phyloP scores from a whole-genome alignment of 768 basidiomycete genomes.

The Calocybe indica region DNA sequence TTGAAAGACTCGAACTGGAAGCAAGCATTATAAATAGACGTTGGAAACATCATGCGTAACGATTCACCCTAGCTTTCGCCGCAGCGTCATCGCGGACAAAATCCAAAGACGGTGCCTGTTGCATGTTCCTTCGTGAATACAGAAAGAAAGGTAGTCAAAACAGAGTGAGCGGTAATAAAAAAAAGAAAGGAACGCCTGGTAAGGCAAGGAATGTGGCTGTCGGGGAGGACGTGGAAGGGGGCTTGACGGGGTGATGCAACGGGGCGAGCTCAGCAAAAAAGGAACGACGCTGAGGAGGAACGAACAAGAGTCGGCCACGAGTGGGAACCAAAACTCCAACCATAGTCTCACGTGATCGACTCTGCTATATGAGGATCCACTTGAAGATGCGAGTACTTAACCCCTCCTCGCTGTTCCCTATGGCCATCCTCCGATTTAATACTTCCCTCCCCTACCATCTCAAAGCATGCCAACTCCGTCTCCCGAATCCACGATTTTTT shows the following conservation, averaged over 20 bases:
- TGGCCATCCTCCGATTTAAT: constrained; percentile 14
- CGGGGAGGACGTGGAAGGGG: too few species aligned
- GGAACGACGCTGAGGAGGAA: too few species aligned
- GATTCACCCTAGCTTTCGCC: constrained; percentile 35
- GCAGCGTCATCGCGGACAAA: constrained; percentile 26
- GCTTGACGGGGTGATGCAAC: too few species aligned
- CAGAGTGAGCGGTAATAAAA: constrained; percentile 6
- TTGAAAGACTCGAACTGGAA: constrained; percentile 69
- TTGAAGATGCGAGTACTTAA: too few species aligned
- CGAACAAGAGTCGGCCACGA: too few species aligned
- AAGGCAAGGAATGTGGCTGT: too few species aligned
- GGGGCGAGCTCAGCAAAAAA: too few species aligned
- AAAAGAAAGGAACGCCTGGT: constrained; percentile 19
- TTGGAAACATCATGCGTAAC: not conserved
- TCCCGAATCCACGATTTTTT: constrained; percentile 48
- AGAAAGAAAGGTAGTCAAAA: constrained; percentile 3
- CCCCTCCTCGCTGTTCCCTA: too few species aligned
- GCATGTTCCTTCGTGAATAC: not conserved
- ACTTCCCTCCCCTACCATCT: not conserved
- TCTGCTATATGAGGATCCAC: too few species aligned
- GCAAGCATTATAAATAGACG: constrained; percentile 1
- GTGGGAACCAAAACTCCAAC: too few species aligned
- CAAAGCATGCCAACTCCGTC: constrained; percentile 5
- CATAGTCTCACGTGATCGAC: too few species aligned
- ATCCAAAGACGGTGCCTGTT: constrained; percentile 10